Base-by-base conservation (phyloP, 1,284 basidiomycete genomes). In the Naganishia cerealis region DNA sequence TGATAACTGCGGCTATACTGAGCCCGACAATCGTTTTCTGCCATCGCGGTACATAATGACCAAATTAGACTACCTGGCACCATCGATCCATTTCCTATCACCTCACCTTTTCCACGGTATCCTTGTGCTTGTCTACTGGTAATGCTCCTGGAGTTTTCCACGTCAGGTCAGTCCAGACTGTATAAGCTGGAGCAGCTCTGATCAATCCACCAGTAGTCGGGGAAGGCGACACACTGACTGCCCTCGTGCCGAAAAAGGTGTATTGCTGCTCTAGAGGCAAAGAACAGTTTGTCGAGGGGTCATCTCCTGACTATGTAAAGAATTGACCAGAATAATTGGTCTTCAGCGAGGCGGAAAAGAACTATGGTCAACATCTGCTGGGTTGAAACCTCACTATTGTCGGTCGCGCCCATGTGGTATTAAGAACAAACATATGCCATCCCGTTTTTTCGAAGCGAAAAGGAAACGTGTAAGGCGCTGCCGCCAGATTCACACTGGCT, bases 381-480 rank as follows among this genome's bases (percentile, higher is more conserved):
- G 0, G 6, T 16, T 26, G 24, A 21, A 72, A 2, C 16, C 78
- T 72, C 43, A 79, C 79, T 12, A 79, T 70, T 0, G 76, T 78
- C 0, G 78, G 75, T 62, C 75, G 71, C 10, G 75, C 63, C 72
- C 74, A 79, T 0, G 79, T 81, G 58, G 80, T 75, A 71, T 81
- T 81, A 26, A 81, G 62, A 7, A 78, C 76, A 57, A 77, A 77
- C 74, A 76, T 75, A 70, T 80, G 78, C 75, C 75, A 78, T 33
- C 80, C 80, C 0, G 75, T 66, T n/a, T 70, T n/a, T 3, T 70
- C 43, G 65, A 80, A 80, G 8, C 62, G 65, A 70, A 77, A 78
- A 1, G 73, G 72, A 63, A 78, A 78, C 0, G 67, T 66, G 7
- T 75, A 63, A 0, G 73, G 46, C 6, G 42, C 40, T 12, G 70